Base-by-base conservation (phyloP, 345 rosid species). In the Euphorbia peplus region DNA sequence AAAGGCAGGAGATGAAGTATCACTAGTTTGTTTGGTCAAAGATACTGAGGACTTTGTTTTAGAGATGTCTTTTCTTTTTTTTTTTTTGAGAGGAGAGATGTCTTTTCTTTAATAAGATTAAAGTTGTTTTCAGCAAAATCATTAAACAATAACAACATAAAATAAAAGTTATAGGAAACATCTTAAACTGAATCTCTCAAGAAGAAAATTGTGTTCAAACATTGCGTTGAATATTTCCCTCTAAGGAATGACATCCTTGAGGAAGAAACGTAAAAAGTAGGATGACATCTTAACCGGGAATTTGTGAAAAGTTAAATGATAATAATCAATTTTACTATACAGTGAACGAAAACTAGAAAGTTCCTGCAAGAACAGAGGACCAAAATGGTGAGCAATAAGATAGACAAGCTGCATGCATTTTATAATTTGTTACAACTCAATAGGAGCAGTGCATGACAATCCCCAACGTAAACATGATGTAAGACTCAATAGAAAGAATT, bases 131-230 rank as follows among this genome's bases (percentile, higher is more conserved):
- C 42, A 39, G 8, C 9, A 8, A 4, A 39, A 39, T 6, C 3
- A 32, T 32, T 32, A 32, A 32, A 32, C 6, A 32, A 32, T 32
- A 32, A 32, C 6, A 32, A 32, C 6, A 32, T 32, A 32, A 6
- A 32, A 32, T 32, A 32, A 39, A 39, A 39, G 8, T 4, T 8
- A 39, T 4, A 39, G 42, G 42, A 39, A 15, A 4, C 63, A 63
- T 53, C 63, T 71, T 18, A 53, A 12, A 71, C 29, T 16, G 14
- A 18, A 54, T 25, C 53, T 71, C 57, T 21, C 46, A 3, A 32
- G 16, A 12, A 6, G 19, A 12, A 59, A 48, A 19, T 14, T 59
- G 4, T 58, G 57, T 41, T 67, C 35, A 24, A 21, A 55, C 25
- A 41, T 25, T 67, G 51, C 11, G 41, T 2, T 21, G 39, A 60